These are phyloP conservation scores for Arctium minus DNA, from an alignment of 129 eudicot species.

Conservation along the genomic window DNA sequence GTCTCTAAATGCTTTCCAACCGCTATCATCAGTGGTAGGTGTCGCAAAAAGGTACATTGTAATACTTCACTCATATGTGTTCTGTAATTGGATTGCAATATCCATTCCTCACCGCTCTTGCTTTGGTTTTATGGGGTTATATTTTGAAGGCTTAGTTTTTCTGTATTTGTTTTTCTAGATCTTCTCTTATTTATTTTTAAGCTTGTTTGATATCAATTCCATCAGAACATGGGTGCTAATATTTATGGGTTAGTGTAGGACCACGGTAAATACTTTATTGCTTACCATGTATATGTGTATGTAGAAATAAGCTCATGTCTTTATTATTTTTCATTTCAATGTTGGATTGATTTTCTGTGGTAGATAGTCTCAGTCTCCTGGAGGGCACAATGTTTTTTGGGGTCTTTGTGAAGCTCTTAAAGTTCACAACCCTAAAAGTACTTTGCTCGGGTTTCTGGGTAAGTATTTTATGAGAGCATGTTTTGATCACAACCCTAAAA, in stretches of 20 bases:
- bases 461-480: constrained; percentile 11
- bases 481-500: constrained; percentile 71
- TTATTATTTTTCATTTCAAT: constrained; percentile 32
- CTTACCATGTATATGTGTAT: not conserved
- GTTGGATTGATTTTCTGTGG: constrained; percentile 87
- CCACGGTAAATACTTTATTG: not conserved
- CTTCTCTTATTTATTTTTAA: not conserved
- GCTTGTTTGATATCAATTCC: not conserved
- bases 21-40: constrained; percentile 59
- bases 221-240: not conserved
- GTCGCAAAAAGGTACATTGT: constrained; percentile 41
- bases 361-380: constrained; percentile 91
- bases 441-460: constrained; percentile 78
- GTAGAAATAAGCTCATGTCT: not conserved
- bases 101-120: no score
- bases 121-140: not conserved
- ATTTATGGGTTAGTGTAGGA: not conserved
- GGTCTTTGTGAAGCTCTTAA: constrained; percentile 79
- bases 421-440: constrained; percentile 60
- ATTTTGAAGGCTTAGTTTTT: not conserved
- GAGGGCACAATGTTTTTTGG: constrained; percentile 95
- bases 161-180: not conserved
- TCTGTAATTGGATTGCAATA: not conserved
- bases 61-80: no score
- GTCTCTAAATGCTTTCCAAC: constrained; percentile 49